phyloP scores from a whole-genome alignment of 2,329 filamentous ascomycete species.

The Hortaea sp. region DNA sequence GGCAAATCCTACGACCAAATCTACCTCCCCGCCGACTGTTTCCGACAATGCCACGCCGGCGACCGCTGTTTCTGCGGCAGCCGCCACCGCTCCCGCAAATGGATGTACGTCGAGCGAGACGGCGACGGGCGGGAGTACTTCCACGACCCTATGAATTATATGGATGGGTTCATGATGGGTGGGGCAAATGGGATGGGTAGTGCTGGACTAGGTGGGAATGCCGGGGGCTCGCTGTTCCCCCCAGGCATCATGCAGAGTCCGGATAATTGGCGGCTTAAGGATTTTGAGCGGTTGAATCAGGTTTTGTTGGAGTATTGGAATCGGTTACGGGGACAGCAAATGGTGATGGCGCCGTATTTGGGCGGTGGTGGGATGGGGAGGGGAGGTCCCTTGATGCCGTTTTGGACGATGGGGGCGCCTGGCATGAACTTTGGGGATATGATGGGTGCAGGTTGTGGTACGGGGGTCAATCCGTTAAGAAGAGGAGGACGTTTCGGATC shows the following conservation, averaged over 20 bases:
- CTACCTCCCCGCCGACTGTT: constrained; percentile 15
- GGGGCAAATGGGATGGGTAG: neutral
- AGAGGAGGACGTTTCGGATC: neutral
- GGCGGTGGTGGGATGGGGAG: neutral
- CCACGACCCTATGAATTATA: constrained; percentile 15
- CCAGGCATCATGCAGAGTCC: constrained; percentile 8
- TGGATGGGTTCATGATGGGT: constrained; percentile 9
- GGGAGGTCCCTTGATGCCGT: neutral
- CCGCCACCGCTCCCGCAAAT: constrained; percentile 11
- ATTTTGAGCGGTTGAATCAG: constrained; percentile 17
- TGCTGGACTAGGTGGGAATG: neutral
- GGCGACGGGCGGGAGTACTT: constrained; percentile 14
- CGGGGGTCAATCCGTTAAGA: neutral
- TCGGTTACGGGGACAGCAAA: constrained; percentile 8
- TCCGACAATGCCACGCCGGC: constrained; percentile 13
- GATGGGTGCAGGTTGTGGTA: neutral
- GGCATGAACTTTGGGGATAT: neutral
- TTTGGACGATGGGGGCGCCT: constrained; percentile 3
- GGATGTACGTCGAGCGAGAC: constrained; percentile 18
- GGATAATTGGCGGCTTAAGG: constrained; percentile 14
- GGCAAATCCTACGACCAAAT: constrained; percentile 13
- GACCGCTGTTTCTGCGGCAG: constrained; percentile 13
- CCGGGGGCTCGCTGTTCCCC: constrained; percentile 2
- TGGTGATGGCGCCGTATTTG: neutral
- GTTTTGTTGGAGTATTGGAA: constrained; percentile 14